phyloP scores from a whole-genome alignment of 192 early-diverging fungal species.

The Umbelopsis isabellina region DNA sequence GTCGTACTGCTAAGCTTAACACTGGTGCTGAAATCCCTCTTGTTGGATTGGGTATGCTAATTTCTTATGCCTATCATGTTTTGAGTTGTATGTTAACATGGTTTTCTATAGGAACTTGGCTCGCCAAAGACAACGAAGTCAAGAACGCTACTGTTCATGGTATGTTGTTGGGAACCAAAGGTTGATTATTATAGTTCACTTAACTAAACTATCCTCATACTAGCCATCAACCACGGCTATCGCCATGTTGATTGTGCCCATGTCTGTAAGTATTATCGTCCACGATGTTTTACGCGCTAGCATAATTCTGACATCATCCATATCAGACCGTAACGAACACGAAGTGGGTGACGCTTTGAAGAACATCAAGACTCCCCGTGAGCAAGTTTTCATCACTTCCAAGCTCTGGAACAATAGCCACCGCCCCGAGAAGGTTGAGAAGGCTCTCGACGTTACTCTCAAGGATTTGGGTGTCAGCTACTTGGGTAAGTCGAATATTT shows the following conservation, averaged over 20 bases:
- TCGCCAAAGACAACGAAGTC: slow-evolving; percentile 53
- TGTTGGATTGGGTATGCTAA: slow-evolving; percentile 55
- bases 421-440: slow-evolving; percentile 61
- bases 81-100: not conserved
- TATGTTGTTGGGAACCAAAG: not conserved
- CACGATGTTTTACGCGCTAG: not conserved
- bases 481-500: slow-evolving; percentile 50
- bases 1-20: slow-evolving; percentile 47
- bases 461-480: slow-evolving; percentile 72
- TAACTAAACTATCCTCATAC: not conserved
- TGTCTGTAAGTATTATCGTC: slow-evolving; percentile 26
- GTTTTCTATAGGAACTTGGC: slow-evolving; percentile 51
- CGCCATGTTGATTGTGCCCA: slow-evolving; percentile 60
- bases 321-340: slow-evolving; percentile 62
- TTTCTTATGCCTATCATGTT: not conserved
- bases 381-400: slow-evolving; percentile 69
- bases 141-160: slow-evolving; percentile 55
- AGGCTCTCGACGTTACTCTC: slow-evolving; percentile 66
- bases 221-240: slow-evolving; percentile 68
- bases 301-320: not conserved
- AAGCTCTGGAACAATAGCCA: slow-evolving; percentile 56
- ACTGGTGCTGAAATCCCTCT: slow-evolving; percentile 66
- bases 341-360: slow-evolving; percentile 68
- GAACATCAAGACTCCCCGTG: slow-evolving; percentile 52
- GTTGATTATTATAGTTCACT: not conserved